Base-by-base conservation (phyloP, 164 flowering plant genomes). In the grape (Vitis vinifera) region DNA sequence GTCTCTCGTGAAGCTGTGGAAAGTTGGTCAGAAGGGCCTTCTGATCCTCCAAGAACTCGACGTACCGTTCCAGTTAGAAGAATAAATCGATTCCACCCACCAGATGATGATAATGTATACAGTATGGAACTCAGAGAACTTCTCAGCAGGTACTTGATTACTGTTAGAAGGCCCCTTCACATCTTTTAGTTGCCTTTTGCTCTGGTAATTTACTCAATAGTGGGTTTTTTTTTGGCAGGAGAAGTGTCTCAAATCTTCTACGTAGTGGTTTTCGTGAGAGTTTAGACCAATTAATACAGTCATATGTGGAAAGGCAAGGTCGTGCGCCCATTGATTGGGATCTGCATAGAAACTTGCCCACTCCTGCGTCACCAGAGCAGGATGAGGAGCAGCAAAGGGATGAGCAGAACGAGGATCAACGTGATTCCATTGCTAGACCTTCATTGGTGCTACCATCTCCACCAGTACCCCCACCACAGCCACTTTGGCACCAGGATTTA, bases 81-180 rank as follows among this genome's bases (percentile, higher is more conserved):
- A 71, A 65, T 75, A 59, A 86, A 75, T 70, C 82, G 97, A 75
- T 91, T 93, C 74, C 95, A 90, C 55, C 98, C 94, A 5, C 97
- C 97, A 23, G 98, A 93, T 71, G 97, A 96, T 82, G 98, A 96
- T 72, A 91, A 87, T 76, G 98, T 93, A 68, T 93, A 96, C 67
- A 93, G 97, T 71, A 96, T 96, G 97, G 99, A 96, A 80, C 98
- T 96, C 60, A 88, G 99, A 76, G 99, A 96, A 72, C 93, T 96
- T 37, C 73, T 93, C n/a, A 88, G 98, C 95, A 93, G 99, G 99
- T 93, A 73, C 8, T 27, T 10, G n/a, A 62, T 59, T 9, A 9
- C 62, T 68, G 10, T 63, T 9, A 17, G 19, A 27, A 13, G 27
- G 55, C 37, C 16, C 37, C 14, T 62, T 15, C 12, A 6, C 65